Evolutionary conservation across 2,329 filamentous ascomycete species (phyloP), one percentile per base, ranked within the genome.

Genomic region (Ceratocystis ficicola): DNA sequence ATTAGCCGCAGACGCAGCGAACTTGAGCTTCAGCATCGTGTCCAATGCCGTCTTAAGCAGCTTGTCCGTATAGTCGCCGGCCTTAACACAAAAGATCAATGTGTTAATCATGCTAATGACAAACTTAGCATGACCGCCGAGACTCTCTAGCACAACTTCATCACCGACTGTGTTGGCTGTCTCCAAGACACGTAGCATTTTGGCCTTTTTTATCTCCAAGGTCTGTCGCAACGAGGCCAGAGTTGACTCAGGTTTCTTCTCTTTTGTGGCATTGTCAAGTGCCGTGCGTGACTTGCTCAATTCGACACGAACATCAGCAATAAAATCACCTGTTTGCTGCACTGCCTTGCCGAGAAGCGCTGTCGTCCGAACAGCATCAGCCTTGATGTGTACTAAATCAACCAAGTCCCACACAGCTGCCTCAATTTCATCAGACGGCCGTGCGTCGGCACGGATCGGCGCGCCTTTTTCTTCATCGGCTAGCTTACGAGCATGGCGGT

Each of bases 21-120:
- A 83, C 69, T 80, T 82, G 62, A 80, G 83, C 52, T 85, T 79
- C 67, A 85, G 86, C 73, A 90, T 80, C 41, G 89, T 78, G 63
- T 81, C 76, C 20, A 86, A 76, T n/a, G 83, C 74, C 20, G 80
- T 78, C 69, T 82, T 81, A n/a, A 81, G 78, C 15, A 83, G 73
- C 68, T 79, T 78, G 5, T 81, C 79, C 32, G 77, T 78, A 70
- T 79, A 83, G 70, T 84, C 81, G 62, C 76, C 74, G 1, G 75
- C 74, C 68, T 81, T 80, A 68, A 81, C 80, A 68, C 80, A 83
- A 65, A 80, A 77, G 60, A 82, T 81, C 65, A 86, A 74, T 10
- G 77, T 77, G 66, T 81, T 81, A 62, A 81, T 79, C 61, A 86
- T 74, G 60, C 78, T 80, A 60, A 79, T 77, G 44, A 85, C 78